Evolutionary conservation across 148 eudicot genomes (phyloP), one percentile per base, ranked within the genome.

Genomic region (Pouteria glomerata): DNA sequence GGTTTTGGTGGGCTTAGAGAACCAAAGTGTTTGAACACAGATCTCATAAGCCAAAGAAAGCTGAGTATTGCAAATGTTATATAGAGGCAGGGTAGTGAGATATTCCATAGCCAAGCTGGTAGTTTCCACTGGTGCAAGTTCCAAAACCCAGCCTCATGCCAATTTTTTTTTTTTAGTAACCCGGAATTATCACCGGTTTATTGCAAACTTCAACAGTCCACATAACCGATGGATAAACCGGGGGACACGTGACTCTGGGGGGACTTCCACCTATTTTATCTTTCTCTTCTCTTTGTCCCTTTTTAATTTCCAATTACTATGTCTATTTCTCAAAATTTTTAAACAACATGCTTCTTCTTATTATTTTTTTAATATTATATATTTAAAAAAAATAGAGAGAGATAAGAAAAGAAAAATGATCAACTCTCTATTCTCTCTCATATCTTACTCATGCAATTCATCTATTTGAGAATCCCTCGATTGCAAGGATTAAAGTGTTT

Each of bases 101-200:
- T 77, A 62, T 68, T 51, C 63, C 71, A 31, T 39, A 45, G 57
- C 82, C 79, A 63, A 73, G 74, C 50, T 23, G 52, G 57, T 73
- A 70, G 72, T 66, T 74, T 79, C 69, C 75, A 62, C 42, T 31
- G 78, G 76, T 79, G 72, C 88, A 85, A 82, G 79, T 82, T 85
- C 82, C 85, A 53, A 79, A 52, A 74, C 63, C 73, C 44, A 73
- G 74, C 85, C 50, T 69, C 80, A 68, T 79, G 76, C 69, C 77
- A 68, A 61, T 68, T 76, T 66, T 69, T 61, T 59, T 8, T 39
- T 68, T 30, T 66, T 70, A 50, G 19, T n/a, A n/a, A n/a, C n/a
- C n/a, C n/a, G n/a, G n/a, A n/a, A n/a, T n/a, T n/a, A n/a, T n/a
- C n/a, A n/a, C n/a, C n/a, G n/a, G n/a, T n/a, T n/a, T n/a, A n/a